Evolutionary conservation across 2,329 filamentous ascomycete genomes (phyloP).

Genomic region (Clarireedia homoeocarpa): DNA sequence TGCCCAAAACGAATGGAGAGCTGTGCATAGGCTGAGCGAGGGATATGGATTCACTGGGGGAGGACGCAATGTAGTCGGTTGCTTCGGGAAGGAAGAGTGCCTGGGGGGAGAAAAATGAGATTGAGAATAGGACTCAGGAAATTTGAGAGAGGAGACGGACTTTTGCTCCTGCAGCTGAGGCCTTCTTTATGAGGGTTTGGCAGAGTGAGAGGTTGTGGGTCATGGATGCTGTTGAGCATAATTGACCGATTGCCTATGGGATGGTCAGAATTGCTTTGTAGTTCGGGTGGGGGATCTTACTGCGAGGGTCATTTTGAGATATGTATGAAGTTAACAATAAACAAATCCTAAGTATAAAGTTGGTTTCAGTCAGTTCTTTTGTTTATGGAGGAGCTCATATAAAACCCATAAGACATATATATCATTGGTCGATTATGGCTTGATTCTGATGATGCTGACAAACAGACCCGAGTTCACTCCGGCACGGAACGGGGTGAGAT

Average conservation of each 20-base stretch:
- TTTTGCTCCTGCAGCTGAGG: constrained; percentile 69
- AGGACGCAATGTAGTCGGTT: constrained; percentile 54
- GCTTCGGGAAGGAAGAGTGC: constrained; percentile 90
- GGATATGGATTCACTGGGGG: constrained; percentile 57
- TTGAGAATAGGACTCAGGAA: not conserved
- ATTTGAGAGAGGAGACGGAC: constrained; percentile 36
- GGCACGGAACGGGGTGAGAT: constrained; percentile 15
- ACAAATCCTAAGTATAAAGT: too few species aligned
- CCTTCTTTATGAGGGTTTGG: constrained; percentile 61
- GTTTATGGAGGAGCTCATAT: too few species aligned
- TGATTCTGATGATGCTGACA: constrained; percentile 6
- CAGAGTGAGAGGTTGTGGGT: constrained; percentile 72
- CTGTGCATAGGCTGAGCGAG: constrained; percentile 59
- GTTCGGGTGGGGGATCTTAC: not conserved
- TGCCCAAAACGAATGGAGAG: constrained; percentile 68
- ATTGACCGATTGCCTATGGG: constrained; percentile 72
- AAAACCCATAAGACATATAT: too few species aligned
- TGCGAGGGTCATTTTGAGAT: constrained; percentile 3
- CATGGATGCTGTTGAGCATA: constrained; percentile 77
- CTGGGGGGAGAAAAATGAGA: constrained; percentile 31
- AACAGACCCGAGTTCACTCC: constrained; percentile 8
- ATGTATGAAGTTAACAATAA: not conserved
- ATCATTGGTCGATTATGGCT: too few species aligned
- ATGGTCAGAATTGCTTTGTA: not conserved
- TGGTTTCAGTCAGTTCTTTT: too few species aligned